Conservation (phyloP, 2,329 filamentous ascomycete genomes). For the Colletotrichum chrysophilum region DNA sequence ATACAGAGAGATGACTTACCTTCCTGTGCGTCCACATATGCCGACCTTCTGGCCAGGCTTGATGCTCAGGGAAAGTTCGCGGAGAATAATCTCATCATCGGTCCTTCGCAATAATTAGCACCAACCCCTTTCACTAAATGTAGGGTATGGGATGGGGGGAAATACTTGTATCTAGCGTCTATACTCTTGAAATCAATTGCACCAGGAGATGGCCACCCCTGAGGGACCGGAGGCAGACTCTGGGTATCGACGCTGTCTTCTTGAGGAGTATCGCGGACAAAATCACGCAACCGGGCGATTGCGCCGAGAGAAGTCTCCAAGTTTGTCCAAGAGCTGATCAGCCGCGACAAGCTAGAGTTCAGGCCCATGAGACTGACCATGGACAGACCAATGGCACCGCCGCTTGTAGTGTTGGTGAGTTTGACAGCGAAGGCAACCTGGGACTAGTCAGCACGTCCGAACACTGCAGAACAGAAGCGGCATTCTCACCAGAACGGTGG, state of each 20-base stretch:
- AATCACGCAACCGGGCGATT: conserved; percentile 30
- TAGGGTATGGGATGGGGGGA: background rate
- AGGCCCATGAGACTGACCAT: conserved; percentile 35
- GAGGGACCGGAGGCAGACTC: conserved; percentile 19
- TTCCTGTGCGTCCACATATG: conserved; percentile 39
- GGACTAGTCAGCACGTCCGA: background rate
- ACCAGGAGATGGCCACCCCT: conserved; percentile 36
- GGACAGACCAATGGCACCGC: conserved; percentile 25
- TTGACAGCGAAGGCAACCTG: conserved; percentile 41
- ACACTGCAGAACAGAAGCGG: background rate
- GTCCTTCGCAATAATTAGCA: background rate
- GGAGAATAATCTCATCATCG: conserved; percentile 22
- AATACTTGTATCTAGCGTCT: conserved; percentile 33
- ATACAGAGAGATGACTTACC: conserved; percentile 16
- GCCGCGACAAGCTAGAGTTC: conserved; percentile 32
- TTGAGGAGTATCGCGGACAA: conserved; percentile 27
- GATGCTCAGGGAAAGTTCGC: conserved; percentile 30
- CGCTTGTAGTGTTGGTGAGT: background rate
- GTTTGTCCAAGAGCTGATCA: conserved; percentile 36
- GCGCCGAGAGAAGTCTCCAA: conserved; percentile 32
- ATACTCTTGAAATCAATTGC: conserved; percentile 35
- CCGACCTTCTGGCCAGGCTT: conserved; percentile 35
- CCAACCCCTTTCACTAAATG: background rate
- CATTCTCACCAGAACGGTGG: conserved; percentile 44
- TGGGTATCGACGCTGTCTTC: conserved; percentile 29